Conservation (phyloP, 768 basidiomycete genomes). For the Lentinus tigrinus region DNA sequence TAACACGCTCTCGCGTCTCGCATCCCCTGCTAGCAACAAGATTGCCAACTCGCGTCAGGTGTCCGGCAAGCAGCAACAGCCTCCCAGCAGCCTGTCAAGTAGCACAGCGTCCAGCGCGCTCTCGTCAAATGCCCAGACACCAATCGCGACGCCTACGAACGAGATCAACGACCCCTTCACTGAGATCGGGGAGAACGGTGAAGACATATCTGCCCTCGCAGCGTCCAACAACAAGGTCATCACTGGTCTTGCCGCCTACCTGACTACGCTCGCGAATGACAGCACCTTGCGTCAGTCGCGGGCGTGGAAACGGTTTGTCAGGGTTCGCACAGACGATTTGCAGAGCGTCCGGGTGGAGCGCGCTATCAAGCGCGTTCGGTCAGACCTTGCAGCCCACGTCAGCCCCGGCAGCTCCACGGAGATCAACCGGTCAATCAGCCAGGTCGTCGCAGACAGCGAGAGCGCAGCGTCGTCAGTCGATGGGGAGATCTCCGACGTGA, state of each 20-base stretch:
- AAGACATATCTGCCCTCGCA: slow-evolving; percentile 25
- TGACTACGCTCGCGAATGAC: slow-evolving; percentile 76
- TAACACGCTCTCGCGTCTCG: slow-evolving; percentile 81
- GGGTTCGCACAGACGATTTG: slow-evolving; percentile 83
- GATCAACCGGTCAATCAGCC: slow-evolving; percentile 31
- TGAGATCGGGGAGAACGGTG: slow-evolving; percentile 24
- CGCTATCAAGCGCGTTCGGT: slow-evolving; percentile 84
- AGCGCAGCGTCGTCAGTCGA: slow-evolving; percentile 13
- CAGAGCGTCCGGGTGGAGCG: slow-evolving; percentile 85
- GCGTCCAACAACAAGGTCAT: slow-evolving; percentile 49
- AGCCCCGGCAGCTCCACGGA: slow-evolving; percentile 32
- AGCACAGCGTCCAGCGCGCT: slow-evolving; percentile 32
- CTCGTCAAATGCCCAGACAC: slow-evolving; percentile 41
- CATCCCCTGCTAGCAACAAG: slow-evolving; percentile 66
- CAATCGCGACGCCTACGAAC: slow-evolving; percentile 48
- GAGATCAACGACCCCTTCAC: slow-evolving; percentile 67
- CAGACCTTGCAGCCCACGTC: slow-evolving; percentile 77
- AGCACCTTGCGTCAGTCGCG: slow-evolving; percentile 58
- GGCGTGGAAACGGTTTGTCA: slow-evolving; percentile 83
- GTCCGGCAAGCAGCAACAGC: slow-evolving; percentile 28
- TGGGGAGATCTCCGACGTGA: slow-evolving; percentile 3
- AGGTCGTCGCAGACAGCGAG: slow-evolving; percentile 27
- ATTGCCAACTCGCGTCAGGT: slow-evolving; percentile 36
- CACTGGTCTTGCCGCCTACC: slow-evolving; percentile 72
- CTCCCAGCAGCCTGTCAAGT: slow-evolving; percentile 18